Evolutionary conservation across 768 basidiomycete genomes (phyloP), one percentile per base, ranked within the genome.

Genomic region (Calocybe gangraenosa): DNA sequence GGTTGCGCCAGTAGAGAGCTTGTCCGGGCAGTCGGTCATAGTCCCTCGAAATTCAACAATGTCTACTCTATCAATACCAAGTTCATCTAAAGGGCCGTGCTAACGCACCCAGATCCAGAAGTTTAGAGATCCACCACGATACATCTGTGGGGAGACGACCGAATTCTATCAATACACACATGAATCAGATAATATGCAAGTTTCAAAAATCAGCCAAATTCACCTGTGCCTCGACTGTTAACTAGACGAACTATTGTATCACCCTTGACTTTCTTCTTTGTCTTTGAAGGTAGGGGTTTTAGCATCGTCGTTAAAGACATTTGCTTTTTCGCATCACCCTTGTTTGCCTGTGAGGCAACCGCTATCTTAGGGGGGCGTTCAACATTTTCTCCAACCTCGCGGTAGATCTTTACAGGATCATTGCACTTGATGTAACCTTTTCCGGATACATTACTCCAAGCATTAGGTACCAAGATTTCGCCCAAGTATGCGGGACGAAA

Each of bases 381-480:
- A 11, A 56, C 21, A 36, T 69, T 68, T 2, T 73, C 66, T 7
- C 61, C 62, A 30, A 58, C 63, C 36, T 88, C 83, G 35, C 84
- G 73, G 54, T 78, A 74, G 8, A 88, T 66, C 37, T 58, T 55
- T 18, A 89, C 64, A 18, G 70, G 58, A n/a, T 89, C 87, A n/a
- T 78, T 76, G 17, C 65, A 48, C 48, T 80, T 80, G 30, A 87
- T 68, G 48, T 88, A 87, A 3, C 83, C 82, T 53, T 73, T 79
- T 1, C 87, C 87, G 39, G 77, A 83, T 11, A 76, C 83, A 32
- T 82, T 89, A 51, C 84, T 87, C 85, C 85, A 90, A 8, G 85
- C 87, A 55, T 86, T 83, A 17, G 75, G 73, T 18, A 88, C 74
- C 8, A 88, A 49, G 40, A 88, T 69, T 39, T 81, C 82, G 9